Evolutionary conservation across 2,329 filamentous ascomycete species (phyloP).

Genomic region (Dryadomyces sulphureus): DNA sequence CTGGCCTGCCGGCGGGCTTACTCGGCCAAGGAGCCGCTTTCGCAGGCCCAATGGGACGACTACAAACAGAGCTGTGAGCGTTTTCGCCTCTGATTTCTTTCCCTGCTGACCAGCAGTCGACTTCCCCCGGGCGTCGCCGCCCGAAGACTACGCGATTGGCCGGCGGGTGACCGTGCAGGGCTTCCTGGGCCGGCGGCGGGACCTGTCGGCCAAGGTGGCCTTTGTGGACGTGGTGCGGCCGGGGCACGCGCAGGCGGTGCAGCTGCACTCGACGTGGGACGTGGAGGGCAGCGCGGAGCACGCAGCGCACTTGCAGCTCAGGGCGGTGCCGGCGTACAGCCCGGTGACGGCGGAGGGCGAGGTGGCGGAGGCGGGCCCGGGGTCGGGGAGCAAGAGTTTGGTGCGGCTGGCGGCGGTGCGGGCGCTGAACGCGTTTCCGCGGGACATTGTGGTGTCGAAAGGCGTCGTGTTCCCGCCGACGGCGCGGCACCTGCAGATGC

Average conservation of each 20-base stretch:
- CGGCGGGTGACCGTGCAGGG: conserved; percentile 45
- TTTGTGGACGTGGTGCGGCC: conserved; percentile 46
- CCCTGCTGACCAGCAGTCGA: conserved; percentile 12
- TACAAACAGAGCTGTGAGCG: conserved; percentile 29
- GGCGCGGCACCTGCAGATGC: conserved; percentile 70
- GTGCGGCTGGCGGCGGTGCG: conserved; percentile 41
- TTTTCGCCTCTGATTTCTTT: neutral
- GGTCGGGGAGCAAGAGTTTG: neutral
- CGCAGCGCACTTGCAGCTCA: conserved; percentile 24
- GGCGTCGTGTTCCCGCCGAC: conserved; percentile 61
- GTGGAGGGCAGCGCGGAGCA: conserved; percentile 21
- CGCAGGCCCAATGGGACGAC: conserved; percentile 18
- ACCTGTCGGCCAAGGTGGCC: conserved; percentile 52
- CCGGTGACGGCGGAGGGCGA: conserved; percentile 34
- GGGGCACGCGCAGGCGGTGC: conserved; percentile 17
- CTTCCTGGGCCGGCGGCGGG: conserved; percentile 54
- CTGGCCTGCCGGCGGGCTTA: too few relatives aligned
- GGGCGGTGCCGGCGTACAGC: conserved; percentile 31
- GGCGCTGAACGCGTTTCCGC: conserved; percentile 58
- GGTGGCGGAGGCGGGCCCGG: conserved; percentile 8
- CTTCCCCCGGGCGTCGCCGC: conserved; percentile 16
- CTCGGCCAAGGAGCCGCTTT: neutral
- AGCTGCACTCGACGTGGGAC: conserved; percentile 26
- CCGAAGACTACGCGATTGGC: conserved; percentile 15
- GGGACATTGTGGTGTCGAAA: conserved; percentile 60